Evolutionary conservation across 306 rosid species (phyloP).

Genomic region (Citrullus mucosospermus): DNA sequence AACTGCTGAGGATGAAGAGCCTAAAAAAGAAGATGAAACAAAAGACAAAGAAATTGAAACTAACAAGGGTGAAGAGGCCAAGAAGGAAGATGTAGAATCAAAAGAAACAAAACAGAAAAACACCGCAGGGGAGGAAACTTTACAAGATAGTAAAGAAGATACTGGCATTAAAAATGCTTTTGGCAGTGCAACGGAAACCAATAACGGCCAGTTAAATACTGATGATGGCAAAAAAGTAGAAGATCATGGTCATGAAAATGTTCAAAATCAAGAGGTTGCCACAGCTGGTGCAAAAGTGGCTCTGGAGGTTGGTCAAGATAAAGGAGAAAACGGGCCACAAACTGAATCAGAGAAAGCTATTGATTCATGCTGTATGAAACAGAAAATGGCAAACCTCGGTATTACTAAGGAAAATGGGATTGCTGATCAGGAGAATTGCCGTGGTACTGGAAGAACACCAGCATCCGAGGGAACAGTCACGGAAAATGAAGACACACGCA

Average conservation of each 20-base stretch:
- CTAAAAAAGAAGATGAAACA: neutral
- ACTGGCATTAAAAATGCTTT: neutral
- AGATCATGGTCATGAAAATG: neutral
- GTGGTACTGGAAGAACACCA: neutral
- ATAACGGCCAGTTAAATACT: neutral
- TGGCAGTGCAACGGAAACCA: neutral
- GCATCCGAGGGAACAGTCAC: constrained; percentile 4
- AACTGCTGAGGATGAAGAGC: neutral
- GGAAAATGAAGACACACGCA: constrained; percentile 12
- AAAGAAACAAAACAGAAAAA: neutral
- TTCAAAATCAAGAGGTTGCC: neutral
- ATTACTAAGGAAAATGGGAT: constrained; percentile 27
- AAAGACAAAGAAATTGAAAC: neutral
- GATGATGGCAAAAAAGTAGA: neutral
- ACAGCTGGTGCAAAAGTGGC: neutral
- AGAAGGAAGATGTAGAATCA: neutral
- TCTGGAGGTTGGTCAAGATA: neutral
- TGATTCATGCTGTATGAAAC: constrained; percentile 20
- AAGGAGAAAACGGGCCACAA: constrained; percentile 1
- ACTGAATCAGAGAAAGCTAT: constrained; percentile 23
- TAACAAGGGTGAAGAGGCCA: neutral
- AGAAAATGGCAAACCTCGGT: constrained; percentile 10
- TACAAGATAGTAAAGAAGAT: neutral
- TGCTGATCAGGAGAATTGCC: constrained; percentile 10
- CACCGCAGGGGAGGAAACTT: neutral